These are phyloP conservation scores for Scenedesmus sp. DNA, from an alignment of 163 green algal genomes.

Conservation along the genomic window DNA sequence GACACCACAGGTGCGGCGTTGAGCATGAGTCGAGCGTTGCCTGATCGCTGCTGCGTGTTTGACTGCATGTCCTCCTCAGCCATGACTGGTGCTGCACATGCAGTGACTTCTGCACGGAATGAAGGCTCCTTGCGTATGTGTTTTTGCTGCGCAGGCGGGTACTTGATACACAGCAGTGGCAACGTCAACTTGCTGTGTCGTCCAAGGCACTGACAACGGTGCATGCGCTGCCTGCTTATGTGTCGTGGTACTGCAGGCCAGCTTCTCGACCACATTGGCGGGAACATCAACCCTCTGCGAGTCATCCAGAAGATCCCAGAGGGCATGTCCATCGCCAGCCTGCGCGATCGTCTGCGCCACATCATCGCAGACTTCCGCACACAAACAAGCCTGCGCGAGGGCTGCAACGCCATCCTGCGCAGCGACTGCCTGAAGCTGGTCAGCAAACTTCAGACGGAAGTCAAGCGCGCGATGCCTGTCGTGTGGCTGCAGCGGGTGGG, in stretches of 20 bases:
- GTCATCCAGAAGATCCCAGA: constrained; percentile 88
- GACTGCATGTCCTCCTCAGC: no score
- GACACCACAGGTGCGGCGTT: constrained; percentile 83
- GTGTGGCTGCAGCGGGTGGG: constrained; percentile 49
- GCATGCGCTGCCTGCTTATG: no score
- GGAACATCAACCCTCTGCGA: constrained; percentile 89
- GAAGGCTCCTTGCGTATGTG: no score
- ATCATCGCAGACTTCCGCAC: constrained; percentile 93
- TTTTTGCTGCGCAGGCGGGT: no score
- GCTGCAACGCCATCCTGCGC: constrained; percentile 92
- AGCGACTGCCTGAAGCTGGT: constrained; percentile 68
- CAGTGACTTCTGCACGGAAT: background rate
- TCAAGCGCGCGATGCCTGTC: constrained; percentile 51
- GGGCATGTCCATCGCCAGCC: constrained; percentile 81
- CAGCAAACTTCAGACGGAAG: constrained; percentile 62
- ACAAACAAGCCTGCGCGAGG: constrained; percentile 86
- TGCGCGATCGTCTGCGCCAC: constrained; percentile 85
- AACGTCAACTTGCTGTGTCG: background rate
- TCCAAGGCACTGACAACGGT: no score
- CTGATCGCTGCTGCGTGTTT: no score
- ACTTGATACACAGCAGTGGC: no score
- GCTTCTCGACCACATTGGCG: constrained; percentile 93
- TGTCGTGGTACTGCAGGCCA: constrained; percentile 64
- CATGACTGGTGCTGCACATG: no score
- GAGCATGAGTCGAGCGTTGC: no score